Conservation (phyloP, 352 stramenopile genomes). For the Phytophthora pseudosyringae region DNA sequence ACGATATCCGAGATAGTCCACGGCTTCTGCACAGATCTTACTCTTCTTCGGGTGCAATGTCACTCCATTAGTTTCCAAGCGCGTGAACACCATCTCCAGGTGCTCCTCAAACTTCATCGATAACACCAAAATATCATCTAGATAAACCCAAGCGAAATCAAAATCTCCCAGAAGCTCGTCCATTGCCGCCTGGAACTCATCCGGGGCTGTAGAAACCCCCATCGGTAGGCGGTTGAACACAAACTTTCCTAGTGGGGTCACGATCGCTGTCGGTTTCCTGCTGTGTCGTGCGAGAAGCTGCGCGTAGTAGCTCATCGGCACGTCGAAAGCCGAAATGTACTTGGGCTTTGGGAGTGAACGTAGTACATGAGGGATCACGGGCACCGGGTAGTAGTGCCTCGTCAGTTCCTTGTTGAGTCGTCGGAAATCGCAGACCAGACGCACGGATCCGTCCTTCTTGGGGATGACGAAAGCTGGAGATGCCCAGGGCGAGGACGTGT, state of each 20-base stretch:
- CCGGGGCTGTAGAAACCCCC: too few species aligned
- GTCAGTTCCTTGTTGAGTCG: not conserved
- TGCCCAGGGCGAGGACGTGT: conserved; percentile 6
- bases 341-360: too few species aligned
- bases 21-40: not conserved
- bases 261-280: too few species aligned
- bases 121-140: not conserved
- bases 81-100: not conserved
- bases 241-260: too few species aligned
- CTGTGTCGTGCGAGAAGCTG: too few species aligned
- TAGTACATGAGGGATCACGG: too few species aligned
- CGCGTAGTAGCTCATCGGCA: too few species aligned
- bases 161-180: too few species aligned
- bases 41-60: not conserved
- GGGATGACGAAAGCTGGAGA: conserved; percentile 3
- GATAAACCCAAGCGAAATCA: not conserved
- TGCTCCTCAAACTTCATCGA: not conserved
- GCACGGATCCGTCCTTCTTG: conserved; percentile 8
- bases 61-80: not conserved
- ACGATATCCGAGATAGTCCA: not conserved
- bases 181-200: too few species aligned
- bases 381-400: not conserved
- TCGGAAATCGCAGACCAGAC: conserved; percentile 4
- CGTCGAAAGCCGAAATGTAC: too few species aligned
- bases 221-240: too few species aligned